phyloP scores from a whole-genome alignment of 495 filamentous ascomycete species.

The Sordaria brevicollis region DNA sequence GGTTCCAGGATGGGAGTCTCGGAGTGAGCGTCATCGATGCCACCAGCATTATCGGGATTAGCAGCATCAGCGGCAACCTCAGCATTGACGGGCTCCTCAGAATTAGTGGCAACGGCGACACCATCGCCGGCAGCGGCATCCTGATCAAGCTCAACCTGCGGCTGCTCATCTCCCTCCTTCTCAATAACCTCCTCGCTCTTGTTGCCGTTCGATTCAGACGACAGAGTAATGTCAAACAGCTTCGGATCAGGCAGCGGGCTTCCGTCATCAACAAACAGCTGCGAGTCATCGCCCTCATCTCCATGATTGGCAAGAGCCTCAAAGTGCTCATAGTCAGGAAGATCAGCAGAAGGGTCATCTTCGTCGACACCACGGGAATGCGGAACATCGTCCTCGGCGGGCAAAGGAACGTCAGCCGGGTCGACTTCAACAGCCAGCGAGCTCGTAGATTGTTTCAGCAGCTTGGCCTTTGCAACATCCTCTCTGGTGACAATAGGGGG shows the following conservation, averaged over 20 bases:
- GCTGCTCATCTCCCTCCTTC: background rate
- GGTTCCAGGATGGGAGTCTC: too few relatives aligned
- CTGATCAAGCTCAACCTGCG: background rate
- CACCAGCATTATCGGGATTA: background rate
- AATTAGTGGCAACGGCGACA: too few relatives aligned
- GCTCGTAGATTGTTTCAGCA: background rate
- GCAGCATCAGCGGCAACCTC: background rate
- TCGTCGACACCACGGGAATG: background rate
- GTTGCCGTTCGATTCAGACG: too few relatives aligned
- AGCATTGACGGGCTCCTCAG: too few relatives aligned
- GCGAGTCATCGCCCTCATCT: background rate
- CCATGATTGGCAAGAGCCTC: background rate
- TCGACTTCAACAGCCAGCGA: background rate
- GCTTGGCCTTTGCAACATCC: background rate
- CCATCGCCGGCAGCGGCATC: too few relatives aligned
- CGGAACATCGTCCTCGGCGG: background rate
- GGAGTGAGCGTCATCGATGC: background rate
- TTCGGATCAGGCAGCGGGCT: background rate
- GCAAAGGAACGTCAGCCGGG: background rate
- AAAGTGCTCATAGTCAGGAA: background rate
- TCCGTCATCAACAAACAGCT: background rate
- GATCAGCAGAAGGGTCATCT: background rate
- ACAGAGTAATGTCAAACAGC: background rate
- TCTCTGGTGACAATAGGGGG: background rate
- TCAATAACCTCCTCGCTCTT: background rate